Evolutionary conservation across 495 filamentous ascomycete species (phyloP).

Genomic region (Tuber umbilicatum): DNA sequence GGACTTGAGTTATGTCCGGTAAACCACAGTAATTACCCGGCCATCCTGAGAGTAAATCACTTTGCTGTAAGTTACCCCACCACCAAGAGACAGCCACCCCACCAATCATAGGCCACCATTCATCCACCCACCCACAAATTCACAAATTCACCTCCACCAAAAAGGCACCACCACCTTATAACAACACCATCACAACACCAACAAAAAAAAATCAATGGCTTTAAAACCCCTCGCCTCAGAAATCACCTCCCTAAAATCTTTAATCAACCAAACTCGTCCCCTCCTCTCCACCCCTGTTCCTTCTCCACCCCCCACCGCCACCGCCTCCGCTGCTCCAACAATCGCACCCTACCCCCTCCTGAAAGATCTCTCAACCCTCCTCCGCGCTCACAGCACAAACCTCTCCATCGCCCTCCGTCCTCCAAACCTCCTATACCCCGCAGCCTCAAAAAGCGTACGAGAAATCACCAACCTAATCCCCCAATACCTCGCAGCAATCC

Average conservation of each 20-base stretch:
- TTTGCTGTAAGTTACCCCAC: too few relatives aligned
- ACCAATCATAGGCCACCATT: neutral
- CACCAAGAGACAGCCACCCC: neutral
- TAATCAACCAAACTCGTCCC: neutral
- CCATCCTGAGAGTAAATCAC: neutral
- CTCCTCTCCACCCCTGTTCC: neutral
- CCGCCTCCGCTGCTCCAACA: neutral
- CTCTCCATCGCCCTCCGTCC: conserved; percentile 39
- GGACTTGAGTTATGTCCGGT: neutral
- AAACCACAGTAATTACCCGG: neutral
- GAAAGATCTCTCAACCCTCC: conserved; percentile 14
- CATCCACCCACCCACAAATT: neutral
- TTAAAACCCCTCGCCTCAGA: neutral
- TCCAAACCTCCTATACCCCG: conserved; percentile 36
- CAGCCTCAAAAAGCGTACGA: conserved; percentile 28
- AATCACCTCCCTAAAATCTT: neutral
- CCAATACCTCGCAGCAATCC: conserved; percentile 26
- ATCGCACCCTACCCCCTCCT: neutral
- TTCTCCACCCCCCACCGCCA: neutral
- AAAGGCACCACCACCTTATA: neutral
- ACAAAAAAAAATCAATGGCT: neutral
- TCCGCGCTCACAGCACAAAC: conserved; percentile 38
- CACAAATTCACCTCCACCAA: neutral
- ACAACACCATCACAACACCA: neutral
- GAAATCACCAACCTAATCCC: conserved; percentile 32